A percentile compares a stretch with the other conserved stretches of the same genome.
phyloP scores from a whole-genome alignment of 2,329 filamentous ascomycete genomes.

The Pseudogymnoascus sp. region DNA sequence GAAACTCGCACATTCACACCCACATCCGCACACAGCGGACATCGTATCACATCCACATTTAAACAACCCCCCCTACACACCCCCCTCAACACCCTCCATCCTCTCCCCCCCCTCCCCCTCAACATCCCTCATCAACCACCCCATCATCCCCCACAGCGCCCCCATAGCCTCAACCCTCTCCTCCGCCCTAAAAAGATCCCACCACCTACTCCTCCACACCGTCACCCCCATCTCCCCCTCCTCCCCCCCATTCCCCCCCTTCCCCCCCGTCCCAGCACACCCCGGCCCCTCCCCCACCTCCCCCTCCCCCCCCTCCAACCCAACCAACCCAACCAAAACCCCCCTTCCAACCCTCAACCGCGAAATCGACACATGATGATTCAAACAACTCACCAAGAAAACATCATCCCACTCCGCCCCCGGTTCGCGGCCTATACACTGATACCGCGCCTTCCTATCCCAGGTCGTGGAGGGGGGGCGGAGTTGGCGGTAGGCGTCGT shows the following conservation, averaged over 20 bases:
- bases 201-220: slow-evolving; percentile 53
- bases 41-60: not conserved
- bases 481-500: slow-evolving; percentile 57
- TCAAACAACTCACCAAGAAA: slow-evolving; percentile 52
- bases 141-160: slow-evolving; percentile 51
- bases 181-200: slow-evolving; percentile 47
- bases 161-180: slow-evolving; percentile 50
- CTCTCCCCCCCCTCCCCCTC: not conserved
- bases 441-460: slow-evolving; percentile 53
- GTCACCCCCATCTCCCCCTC: slow-evolving; percentile 35
- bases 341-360: slow-evolving; percentile 49
- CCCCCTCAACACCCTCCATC: not conserved
- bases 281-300: slow-evolving; percentile 15
- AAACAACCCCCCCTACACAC: not conserved
- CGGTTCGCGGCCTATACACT: slow-evolving; percentile 44
- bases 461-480: slow-evolving; percentile 49
- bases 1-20: not conserved
- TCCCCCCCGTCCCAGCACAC: slow-evolving; percentile 33
- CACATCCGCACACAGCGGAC: not conserved
- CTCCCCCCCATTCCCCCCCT: slow-evolving; percentile 26
- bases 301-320: slow-evolving; percentile 46
- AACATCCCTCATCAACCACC: slow-evolving; percentile 26
- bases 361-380: slow-evolving; percentile 53
- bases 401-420: slow-evolving; percentile 50
- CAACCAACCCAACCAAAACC: slow-evolving; percentile 46